Base-by-base conservation (phyloP, 2,329 filamentous ascomycete genomes). In the Penicillium concentricum region DNA sequence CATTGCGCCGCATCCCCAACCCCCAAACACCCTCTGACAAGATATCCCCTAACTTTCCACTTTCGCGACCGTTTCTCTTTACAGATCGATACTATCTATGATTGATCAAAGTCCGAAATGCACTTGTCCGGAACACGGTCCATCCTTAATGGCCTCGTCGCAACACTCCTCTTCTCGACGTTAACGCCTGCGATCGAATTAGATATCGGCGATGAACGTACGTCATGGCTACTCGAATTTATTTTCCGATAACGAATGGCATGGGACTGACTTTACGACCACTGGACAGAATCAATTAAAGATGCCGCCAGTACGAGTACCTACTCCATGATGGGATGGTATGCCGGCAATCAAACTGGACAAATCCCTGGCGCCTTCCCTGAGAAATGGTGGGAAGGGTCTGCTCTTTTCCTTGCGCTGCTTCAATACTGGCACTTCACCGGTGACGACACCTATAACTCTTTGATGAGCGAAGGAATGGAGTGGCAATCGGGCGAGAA, bases 301-400 rank as follows among this genome's bases (percentile, higher is more conserved):
- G 56, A 67, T 51, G 78, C 78, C 24, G 77, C 79, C 6, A 66
- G 64, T 13, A 70, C 69, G 13, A 69, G 73, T 20, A 81, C 81
- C 4, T 72, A 78, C 56, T 78, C 79, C 44, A 78, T 83, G 74
- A 77, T 84, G 73, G 67, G 68, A 18, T 81, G 78, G 62, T 85
- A 85, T 66, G 73, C 72, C 38, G 82, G 82, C 18, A 82, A 84
- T 58, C 64, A 76, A 45, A 77, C 80, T 1, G 80, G 79, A 16
- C 73, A 76, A 35, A 56, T 56, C 20, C 81, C 81, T 9, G 82
- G 82, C 45, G 74, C 82, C 54, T 76, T 92, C 32, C 84, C 85
- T 3, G 88, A 87, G 70, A 90, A 89, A 78, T 91, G 87, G 87
- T 91, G 87, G 87, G 85, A 90, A 69, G 85, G 84, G 5, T 84